Conservation (phyloP, 805 yeast genomes). For the Candida mattraensis region DNA sequence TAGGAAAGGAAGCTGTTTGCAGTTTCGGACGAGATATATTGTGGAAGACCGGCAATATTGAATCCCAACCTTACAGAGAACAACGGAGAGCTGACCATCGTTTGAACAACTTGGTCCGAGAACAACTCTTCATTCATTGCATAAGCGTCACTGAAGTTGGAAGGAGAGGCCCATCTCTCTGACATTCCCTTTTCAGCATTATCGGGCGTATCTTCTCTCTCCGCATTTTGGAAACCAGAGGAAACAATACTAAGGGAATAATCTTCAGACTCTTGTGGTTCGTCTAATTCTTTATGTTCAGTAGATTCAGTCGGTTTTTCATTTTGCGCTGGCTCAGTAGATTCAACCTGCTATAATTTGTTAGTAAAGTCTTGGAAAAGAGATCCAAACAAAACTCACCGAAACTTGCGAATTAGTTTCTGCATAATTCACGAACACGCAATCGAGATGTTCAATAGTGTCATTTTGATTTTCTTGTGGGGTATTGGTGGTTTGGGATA, state of each 20-base stretch:
- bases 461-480: background rate
- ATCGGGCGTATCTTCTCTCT: too few species aligned
- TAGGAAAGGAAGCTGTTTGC: slow-evolving; percentile 6
- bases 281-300: background rate
- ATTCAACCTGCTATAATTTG: too few species aligned
- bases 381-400: background rate
- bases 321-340: too few species aligned
- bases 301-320: background rate
- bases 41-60: slow-evolving; percentile 3
- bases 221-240: too few species aligned
- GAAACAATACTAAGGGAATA: too few species aligned
- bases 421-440: background rate
- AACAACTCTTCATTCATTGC: background rate
- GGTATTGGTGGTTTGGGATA: background rate
- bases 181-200: too few species aligned
- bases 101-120: background rate
- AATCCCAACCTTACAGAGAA: background rate
- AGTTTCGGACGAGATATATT: slow-evolving; percentile 7
- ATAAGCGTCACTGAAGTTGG: background rate
- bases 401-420: too few species aligned
- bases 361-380: too few species aligned
- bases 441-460: background rate
- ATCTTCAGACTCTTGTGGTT: background rate
- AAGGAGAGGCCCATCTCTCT: background rate
- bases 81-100: background rate